Evolutionary conservation across 2,329 filamentous ascomycete genomes (phyloP).

Genomic region (Alternaria conjuncta): DNA sequence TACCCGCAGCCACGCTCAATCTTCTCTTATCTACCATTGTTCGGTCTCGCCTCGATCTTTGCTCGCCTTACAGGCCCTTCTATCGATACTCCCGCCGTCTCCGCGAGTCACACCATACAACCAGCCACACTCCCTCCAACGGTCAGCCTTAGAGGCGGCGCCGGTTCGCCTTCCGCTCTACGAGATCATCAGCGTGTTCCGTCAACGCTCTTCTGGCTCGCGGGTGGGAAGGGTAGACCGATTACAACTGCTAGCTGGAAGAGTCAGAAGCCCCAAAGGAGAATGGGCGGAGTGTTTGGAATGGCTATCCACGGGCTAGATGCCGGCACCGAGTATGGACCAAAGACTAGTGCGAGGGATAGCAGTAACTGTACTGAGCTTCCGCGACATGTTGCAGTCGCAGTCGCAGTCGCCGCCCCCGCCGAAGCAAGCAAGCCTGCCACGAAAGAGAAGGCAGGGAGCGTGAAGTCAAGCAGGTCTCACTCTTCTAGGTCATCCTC

Average conservation of each 20-base stretch:
- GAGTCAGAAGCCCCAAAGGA: constrained; percentile 24
- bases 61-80: not conserved
- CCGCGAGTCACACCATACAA: not conserved
- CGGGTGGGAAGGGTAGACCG: constrained; percentile 25
- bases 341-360: not conserved
- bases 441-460: not conserved
- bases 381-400: not conserved
- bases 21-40: not conserved
- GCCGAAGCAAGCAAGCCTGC: not conserved
- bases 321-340: not conserved
- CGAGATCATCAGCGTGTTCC: constrained; percentile 20
- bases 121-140: not conserved
- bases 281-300: constrained; percentile 33
- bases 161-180: not conserved
- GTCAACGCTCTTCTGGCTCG: constrained; percentile 29
- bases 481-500: not conserved
- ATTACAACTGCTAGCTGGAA: constrained; percentile 29
- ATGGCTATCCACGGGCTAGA: constrained; percentile 28
- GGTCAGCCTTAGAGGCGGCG: constrained; percentile 27
- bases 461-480: not conserved
- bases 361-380: not conserved
- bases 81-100: not conserved
- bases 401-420: not conserved
- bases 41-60: not conserved
- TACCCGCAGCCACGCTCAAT: not conserved